Evolutionary conservation across 2,329 filamentous ascomycete genomes (phyloP), one percentile per base, ranked within the genome.

Genomic region (Talaromyces marneffei): DNA sequence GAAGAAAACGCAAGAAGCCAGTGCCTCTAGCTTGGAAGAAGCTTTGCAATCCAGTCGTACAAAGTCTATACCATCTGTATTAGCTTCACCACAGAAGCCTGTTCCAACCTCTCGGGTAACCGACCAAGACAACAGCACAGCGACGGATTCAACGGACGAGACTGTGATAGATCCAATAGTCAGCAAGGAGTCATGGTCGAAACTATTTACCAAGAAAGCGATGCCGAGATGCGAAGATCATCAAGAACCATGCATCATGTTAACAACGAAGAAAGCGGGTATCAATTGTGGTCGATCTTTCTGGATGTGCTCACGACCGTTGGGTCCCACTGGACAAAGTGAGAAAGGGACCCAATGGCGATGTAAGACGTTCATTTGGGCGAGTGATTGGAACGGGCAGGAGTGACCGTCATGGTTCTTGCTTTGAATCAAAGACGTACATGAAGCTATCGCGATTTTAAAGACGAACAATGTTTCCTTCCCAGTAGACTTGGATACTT

Each of bases 241-340:
- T 70, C 81, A 86, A 58, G 92, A 97, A 68, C 89, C 90, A 2
- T 97, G 94, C 74, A 89, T 92, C 65, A 90, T 83, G 65, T 78
- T 93, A 57, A 83, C 87, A 18, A 96, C 92, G 0, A 97, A 93
- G 78, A 97, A 97, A 71, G 82, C 91, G 0, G 94, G 94, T 1
- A 78, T 90, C 65, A 99, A 97, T 69, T 87, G 82, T 65, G 86
- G 86, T 0, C 77, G 86, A 27, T 81, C 82, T 8, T 89, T 88
- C 70, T 89, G 84, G 84, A 86, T 87, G 69, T 89, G 86, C 69
- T 73, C 83, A 72, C 76, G 93, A 81, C 94, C 94, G 3, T 77
- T 97, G 1, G 93, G 92, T 0, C 92, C 92, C 1, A 90, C 87
- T 25, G 94, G 92, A 0, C 85, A 88, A 67, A 94, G 94, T 72